Evolutionary conservation across 1,284 basidiomycete species (phyloP).

Genomic region (Clitocybe nebularis): DNA sequence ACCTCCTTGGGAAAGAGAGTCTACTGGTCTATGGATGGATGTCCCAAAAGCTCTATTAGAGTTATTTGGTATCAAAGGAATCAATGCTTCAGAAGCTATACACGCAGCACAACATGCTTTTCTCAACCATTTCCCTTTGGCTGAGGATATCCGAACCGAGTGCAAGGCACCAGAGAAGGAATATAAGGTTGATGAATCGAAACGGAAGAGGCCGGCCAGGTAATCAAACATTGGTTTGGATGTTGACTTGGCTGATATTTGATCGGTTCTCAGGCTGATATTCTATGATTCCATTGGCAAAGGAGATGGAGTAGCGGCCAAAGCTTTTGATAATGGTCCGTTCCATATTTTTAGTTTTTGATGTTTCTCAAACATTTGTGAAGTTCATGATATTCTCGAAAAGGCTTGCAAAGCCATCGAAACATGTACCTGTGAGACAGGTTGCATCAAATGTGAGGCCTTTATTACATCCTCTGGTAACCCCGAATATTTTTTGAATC

Average conservation of each 20-base stretch:
- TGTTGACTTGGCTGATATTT: neutral
- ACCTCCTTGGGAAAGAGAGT: slow-evolving; percentile 73
- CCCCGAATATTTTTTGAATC: slow-evolving; percentile 3
- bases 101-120: slow-evolving; percentile 86
- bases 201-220: slow-evolving; percentile 76
- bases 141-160: slow-evolving; percentile 77
- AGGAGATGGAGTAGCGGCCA: slow-evolving; percentile 69
- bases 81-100: slow-evolving; percentile 71
- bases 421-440: slow-evolving; percentile 64
- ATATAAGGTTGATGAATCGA: slow-evolving; percentile 54
- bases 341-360: neutral
- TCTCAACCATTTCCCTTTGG: slow-evolving; percentile 73
- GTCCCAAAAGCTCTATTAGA: slow-evolving; percentile 55
- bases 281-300: slow-evolving; percentile 79
- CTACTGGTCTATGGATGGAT: slow-evolving; percentile 85
- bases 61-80: slow-evolving; percentile 53
- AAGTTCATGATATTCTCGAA: slow-evolving; percentile 59
- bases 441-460: slow-evolving; percentile 70
- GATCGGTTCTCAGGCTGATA: slow-evolving; percentile 52
- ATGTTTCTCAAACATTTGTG: slow-evolving; percentile 6
- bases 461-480: neutral
- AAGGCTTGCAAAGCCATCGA: slow-evolving; percentile 66
- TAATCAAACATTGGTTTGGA: slow-evolving; percentile 20
- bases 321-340: slow-evolving; percentile 80
- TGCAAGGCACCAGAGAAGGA: slow-evolving; percentile 84